A percentile compares a stretch with the other conserved stretches of the same genome.
These are phyloP conservation scores for Pyrus communis DNA, from an alignment of 306 rosid species.

Conservation along the genomic window DNA sequence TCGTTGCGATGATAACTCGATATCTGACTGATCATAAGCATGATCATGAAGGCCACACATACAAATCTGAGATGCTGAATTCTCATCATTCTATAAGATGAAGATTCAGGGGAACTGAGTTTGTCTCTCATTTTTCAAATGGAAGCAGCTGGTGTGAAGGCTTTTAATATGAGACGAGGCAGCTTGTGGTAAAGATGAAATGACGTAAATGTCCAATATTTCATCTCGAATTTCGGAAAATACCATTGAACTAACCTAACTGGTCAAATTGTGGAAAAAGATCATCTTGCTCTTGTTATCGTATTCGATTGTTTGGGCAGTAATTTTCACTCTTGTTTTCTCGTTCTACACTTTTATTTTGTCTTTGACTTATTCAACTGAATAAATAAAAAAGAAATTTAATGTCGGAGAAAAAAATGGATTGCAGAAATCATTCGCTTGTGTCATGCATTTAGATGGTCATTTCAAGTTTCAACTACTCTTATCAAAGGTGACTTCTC, in stretches of 20 bases:
- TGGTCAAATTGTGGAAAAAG: not conserved
- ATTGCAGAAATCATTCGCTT: too few species aligned
- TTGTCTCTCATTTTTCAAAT: constrained; percentile 13
- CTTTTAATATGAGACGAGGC: constrained; percentile 32
- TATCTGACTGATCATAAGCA: constrained; percentile 42
- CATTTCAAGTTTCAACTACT: too few species aligned
- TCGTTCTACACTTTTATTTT: too few species aligned
- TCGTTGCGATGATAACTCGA: constrained; percentile 37
- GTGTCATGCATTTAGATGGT: not conserved
- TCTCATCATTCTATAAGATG: constrained; percentile 34
- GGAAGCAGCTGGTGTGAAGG: constrained; percentile 13
- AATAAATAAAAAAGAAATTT: too few species aligned
- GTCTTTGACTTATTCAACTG: too few species aligned
- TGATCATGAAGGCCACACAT: constrained; percentile 37
- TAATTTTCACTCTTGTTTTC: too few species aligned
- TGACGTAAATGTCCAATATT: constrained; percentile 45
- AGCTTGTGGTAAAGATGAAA: constrained; percentile 37
- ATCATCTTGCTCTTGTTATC: not conserved
- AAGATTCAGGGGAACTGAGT: constrained; percentile 12
- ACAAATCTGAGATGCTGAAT: constrained; percentile 36
- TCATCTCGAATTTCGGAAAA: constrained; percentile 7
- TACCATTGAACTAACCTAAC: constrained; percentile 5
- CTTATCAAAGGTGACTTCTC: not conserved
- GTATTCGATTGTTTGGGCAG: not conserved
- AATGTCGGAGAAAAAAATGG: too few species aligned